Conservation (phyloP, 1,284 basidiomycete genomes). For the Tilletia setariae region DNA sequence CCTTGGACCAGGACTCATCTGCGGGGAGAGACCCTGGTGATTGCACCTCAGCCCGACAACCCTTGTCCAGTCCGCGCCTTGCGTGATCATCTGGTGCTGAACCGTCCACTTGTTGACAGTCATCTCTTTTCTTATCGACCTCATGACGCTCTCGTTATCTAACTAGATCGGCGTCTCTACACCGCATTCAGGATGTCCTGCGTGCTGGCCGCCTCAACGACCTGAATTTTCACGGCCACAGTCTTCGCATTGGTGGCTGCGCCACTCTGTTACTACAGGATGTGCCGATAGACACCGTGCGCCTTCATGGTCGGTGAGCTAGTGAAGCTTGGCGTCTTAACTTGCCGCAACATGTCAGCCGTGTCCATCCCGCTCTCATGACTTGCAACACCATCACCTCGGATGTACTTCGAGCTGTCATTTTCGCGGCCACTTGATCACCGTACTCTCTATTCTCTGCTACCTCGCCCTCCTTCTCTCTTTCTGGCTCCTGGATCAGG, state of each 20-base stretch:
- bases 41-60: too few relatives aligned
- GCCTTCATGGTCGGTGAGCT: background rate
- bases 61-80: too few relatives aligned
- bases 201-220: background rate
- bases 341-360: background rate
- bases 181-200: background rate
- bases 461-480: too few relatives aligned
- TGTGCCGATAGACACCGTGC: background rate
- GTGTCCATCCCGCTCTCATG: background rate
- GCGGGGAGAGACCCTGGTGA: background rate
- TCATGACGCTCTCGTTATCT: too few relatives aligned
- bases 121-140: too few relatives aligned
- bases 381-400: background rate
- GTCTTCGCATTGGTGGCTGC: conserved; percentile 3
- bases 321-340: background rate
- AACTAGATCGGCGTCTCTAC: background rate
- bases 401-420: too few relatives aligned
- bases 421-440: too few relatives aligned
- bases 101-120: too few relatives aligned
- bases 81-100: too few relatives aligned
- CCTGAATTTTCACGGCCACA: background rate
- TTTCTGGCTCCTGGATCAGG: too few relatives aligned
- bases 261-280: background rate
- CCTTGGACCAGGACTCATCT: background rate
- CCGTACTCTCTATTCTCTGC: too few relatives aligned